Percentiles rank a stretch among this genome's conserved stretches.
These are phyloP conservation scores for Fusarium sp. DNA, from an alignment of 2,329 filamentous ascomycete genomes.

Conservation along the genomic window DNA sequence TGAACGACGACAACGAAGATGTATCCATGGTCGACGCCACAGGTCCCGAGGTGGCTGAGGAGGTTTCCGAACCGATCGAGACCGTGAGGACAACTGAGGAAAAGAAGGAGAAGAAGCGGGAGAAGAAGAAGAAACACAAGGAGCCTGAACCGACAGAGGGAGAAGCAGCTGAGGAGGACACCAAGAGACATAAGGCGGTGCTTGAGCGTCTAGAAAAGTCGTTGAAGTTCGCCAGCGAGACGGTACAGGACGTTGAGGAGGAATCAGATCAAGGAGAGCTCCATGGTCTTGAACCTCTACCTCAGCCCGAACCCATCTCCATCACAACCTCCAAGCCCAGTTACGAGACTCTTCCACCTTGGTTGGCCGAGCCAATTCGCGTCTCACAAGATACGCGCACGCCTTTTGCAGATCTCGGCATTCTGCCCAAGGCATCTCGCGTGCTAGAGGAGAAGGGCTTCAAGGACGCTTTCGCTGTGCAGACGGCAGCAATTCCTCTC, in stretches of 20 bases:
- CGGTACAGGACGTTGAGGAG: constrained; percentile 49
- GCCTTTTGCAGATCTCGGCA: constrained; percentile 73
- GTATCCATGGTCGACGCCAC: constrained; percentile 39
- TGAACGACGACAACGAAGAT: constrained; percentile 33
- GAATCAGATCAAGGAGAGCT: constrained; percentile 58
- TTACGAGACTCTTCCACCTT: constrained; percentile 84
- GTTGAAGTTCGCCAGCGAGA: constrained; percentile 60
- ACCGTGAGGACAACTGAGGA: constrained; percentile 8
- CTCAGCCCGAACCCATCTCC: constrained; percentile 76
- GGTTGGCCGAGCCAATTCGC: constrained; percentile 82
- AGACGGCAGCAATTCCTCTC: constrained; percentile 75
- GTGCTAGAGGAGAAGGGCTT: constrained; percentile 72
- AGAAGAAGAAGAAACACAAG: constrained; percentile 50
- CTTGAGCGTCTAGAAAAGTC: constrained; percentile 69
- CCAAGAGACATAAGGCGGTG: constrained; percentile 61
- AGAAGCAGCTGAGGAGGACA: constrained; percentile 44
- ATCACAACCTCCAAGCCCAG: constrained; percentile 69
- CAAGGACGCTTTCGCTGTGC: constrained; percentile 58
- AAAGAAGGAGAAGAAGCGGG: constrained; percentile 39
- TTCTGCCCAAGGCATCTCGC: constrained; percentile 70
- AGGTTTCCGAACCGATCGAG: constrained; percentile 5
- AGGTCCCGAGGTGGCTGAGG: constrained; percentile 1
- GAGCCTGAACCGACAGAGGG: constrained; percentile 37
- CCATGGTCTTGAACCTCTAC: constrained; percentile 83
- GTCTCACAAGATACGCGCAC: constrained; percentile 70